Conservation (phyloP, 177 flowering plant species). For the Tripterygium wilfordii region DNA sequence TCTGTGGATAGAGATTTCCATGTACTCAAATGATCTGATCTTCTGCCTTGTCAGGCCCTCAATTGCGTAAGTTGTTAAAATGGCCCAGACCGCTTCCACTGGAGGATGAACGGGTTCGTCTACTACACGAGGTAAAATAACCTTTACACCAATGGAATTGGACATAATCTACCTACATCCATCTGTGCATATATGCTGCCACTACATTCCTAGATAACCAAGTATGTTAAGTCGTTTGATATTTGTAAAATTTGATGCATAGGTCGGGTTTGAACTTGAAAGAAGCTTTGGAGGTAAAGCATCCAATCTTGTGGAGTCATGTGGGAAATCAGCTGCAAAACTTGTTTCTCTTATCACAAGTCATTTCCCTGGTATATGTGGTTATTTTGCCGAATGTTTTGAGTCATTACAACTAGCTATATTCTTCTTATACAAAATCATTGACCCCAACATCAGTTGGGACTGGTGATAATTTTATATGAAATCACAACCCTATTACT, state of each 20-base stretch:
- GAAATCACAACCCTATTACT: too few relatives aligned
- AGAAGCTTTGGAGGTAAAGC: constrained; percentile 86
- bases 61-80: constrained; percentile 64
- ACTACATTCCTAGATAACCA: too few relatives aligned
- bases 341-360: constrained; percentile 72
- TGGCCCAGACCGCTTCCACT: constrained; percentile 96
- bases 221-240: not conserved
- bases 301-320: constrained; percentile 70
- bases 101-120: constrained; percentile 88
- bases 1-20: too few relatives aligned
- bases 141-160: not conserved
- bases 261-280: constrained; percentile 88
- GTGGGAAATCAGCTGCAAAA: constrained; percentile 80
- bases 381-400: too few relatives aligned
- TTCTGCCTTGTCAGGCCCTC: constrained; percentile 44
- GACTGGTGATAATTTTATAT: too few relatives aligned
- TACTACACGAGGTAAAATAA: constrained; percentile 78
- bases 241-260: constrained; percentile 3
- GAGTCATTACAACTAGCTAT: too few relatives aligned
- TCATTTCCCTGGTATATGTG: constrained; percentile 71
- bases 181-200: too few relatives aligned
- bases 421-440: too few relatives aligned
- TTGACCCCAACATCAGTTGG: too few relatives aligned
- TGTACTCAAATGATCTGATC: constrained; percentile 1
- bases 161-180: too few relatives aligned